These are phyloP conservation scores for Friedmanniomyces endolithicus DNA, from an alignment of 495 filamentous ascomycete species.

Conservation along the genomic window DNA sequence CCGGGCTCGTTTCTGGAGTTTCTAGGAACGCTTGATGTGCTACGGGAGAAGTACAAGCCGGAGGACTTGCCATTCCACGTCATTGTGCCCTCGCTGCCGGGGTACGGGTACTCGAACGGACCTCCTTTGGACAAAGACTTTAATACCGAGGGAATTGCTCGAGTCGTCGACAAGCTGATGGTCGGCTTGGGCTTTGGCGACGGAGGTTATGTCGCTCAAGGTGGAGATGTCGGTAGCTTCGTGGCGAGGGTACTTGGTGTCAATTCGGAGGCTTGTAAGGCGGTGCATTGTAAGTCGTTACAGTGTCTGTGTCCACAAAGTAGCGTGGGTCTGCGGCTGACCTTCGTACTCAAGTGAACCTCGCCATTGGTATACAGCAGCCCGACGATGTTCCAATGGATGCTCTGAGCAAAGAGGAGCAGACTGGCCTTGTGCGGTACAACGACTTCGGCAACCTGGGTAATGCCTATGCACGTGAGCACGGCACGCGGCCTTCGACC, in stretches of 20 bases:
- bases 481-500: constrained; percentile 48
- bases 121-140: constrained; percentile 41
- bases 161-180: constrained; percentile 48
- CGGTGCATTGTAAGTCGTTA: constrained; percentile 28
- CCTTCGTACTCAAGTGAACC: not conserved
- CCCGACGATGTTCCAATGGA: not conserved
- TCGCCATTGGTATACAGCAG: not conserved
- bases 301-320: not conserved
- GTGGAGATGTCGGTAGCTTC: constrained; percentile 52
- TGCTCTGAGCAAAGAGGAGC: constrained; percentile 8
- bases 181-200: constrained; percentile 43
- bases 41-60: constrained; percentile 41
- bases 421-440: constrained; percentile 18
- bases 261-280: constrained; percentile 32
- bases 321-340: too few relatives aligned
- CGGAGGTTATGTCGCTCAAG: constrained; percentile 52
- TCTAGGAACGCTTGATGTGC: constrained; percentile 34
- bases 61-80: constrained; percentile 50
- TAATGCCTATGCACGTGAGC: constrained; percentile 42
- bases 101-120: constrained; percentile 46
- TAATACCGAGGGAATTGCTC: constrained; percentile 31
- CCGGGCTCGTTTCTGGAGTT: constrained; percentile 50
- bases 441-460: constrained; percentile 32
- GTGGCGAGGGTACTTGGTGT: constrained; percentile 37
- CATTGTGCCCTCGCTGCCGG: constrained; percentile 52